These are phyloP conservation scores for Aspergillus bridgeri DNA, from an alignment of 495 filamentous ascomycete genomes.

Conservation along the genomic window DNA sequence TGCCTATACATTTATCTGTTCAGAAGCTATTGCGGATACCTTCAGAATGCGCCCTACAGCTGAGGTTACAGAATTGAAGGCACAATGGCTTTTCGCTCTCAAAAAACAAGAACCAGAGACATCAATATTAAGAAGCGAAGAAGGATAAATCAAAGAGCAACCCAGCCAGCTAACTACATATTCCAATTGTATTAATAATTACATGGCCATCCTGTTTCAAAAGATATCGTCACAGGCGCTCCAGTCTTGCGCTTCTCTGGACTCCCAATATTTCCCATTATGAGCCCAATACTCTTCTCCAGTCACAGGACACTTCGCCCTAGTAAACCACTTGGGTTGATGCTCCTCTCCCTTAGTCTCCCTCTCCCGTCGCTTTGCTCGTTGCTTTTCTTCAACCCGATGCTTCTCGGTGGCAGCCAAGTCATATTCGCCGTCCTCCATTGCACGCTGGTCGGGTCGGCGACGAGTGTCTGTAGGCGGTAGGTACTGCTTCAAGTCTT, in stretches of 20 bases:
- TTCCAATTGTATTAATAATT: not conserved
- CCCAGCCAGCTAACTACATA: not conserved
- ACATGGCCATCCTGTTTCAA: slow-evolving; percentile 20
- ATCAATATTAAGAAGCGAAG: too few species aligned
- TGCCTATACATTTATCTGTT: too few species aligned
- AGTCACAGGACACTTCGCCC: slow-evolving; percentile 66
- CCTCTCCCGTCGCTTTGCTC: slow-evolving; percentile 67
- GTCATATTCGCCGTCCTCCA: slow-evolving; percentile 97
- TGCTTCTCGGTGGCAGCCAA: slow-evolving; percentile 92
- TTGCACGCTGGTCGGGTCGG: slow-evolving; percentile 93
- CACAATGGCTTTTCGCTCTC: not conserved
- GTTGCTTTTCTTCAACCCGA: slow-evolving; percentile 89
- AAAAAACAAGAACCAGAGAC: too few species aligned
- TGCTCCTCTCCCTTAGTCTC: slow-evolving; percentile 79
- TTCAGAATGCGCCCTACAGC: too few species aligned
- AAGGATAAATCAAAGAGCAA: too few species aligned
- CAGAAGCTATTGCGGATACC: too few species aligned
- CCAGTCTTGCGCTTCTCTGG: slow-evolving; percentile 50
- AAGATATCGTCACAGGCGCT: slow-evolving; percentile 65
- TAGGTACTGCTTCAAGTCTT: slow-evolving; percentile 65
- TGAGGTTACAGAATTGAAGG: too few species aligned
- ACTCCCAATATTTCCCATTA: slow-evolving; percentile 82
- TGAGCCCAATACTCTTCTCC: slow-evolving; percentile 90
- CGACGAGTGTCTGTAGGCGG: slow-evolving; percentile 90
- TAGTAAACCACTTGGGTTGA: slow-evolving; percentile 79